Percentiles rank a stretch among this genome's conserved stretches.
These are phyloP conservation scores for Jasminum sambac DNA, from an alignment of 257 asterid genomes.

Conservation along the genomic window DNA sequence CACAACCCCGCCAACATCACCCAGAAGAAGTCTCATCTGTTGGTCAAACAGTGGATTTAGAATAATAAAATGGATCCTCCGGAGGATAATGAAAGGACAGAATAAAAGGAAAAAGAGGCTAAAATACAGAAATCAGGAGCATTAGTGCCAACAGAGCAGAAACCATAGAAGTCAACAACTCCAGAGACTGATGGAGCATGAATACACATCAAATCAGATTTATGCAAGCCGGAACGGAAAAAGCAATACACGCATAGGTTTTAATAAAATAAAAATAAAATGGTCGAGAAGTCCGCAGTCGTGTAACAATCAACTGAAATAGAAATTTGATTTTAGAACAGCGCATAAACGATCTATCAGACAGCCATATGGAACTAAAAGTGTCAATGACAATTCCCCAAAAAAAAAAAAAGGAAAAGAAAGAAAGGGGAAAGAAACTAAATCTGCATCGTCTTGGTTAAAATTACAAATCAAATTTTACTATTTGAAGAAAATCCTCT, in stretches of 20 bases:
- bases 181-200: neutral
- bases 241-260: neutral
- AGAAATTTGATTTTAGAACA: neutral
- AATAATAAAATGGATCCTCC: constrained; percentile 23
- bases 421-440: neutral
- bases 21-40: constrained; percentile 86
- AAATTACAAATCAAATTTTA: constrained; percentile 3
- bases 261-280: neutral
- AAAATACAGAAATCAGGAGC: constrained; percentile 10
- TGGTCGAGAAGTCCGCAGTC: constrained; percentile 4
- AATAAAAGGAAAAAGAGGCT: constrained; percentile 12
- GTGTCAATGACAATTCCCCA: no score
- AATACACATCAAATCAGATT: neutral
- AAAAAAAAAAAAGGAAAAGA: no score
- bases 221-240: neutral
- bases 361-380: neutral
- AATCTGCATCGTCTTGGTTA: neutral
- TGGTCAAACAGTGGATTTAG: constrained; percentile 35
- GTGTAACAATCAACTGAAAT: constrained; percentile 12
- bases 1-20: constrained; percentile 54
- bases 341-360: neutral
- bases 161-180: neutral
- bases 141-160: neutral
- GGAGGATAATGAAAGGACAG: constrained; percentile 22
- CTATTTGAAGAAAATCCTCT: neutral